These are phyloP conservation scores for Eucalyptus polybractea DNA, from an alignment of 345 rosid genomes.

Conservation along the genomic window DNA sequence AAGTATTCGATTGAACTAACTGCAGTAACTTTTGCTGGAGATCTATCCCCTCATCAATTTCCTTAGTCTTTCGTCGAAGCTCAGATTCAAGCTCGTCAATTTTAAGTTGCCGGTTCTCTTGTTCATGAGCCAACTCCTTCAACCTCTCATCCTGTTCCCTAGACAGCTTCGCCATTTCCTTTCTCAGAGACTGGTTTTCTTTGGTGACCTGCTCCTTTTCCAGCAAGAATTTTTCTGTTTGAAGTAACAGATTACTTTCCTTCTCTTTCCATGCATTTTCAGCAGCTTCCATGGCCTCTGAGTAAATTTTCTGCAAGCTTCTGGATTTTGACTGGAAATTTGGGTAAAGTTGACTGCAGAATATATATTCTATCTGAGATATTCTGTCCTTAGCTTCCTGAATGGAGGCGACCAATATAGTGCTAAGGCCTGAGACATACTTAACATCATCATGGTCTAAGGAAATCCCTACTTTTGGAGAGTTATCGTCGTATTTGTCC, in stretches of 20 bases:
- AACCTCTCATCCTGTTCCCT: slow-evolving; percentile 10
- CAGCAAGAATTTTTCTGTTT: slow-evolving; percentile 33
- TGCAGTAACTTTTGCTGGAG: slow-evolving; percentile 21
- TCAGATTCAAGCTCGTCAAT: slow-evolving; percentile 20
- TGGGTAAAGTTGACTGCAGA: slow-evolving; percentile 79
- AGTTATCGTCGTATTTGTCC: background rate
- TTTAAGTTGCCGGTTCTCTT: slow-evolving; percentile 8
- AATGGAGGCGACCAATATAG: slow-evolving; percentile 74
- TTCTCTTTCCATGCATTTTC: slow-evolving; percentile 45
- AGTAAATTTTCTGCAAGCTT: slow-evolving; percentile 32
- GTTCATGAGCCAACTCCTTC: background rate
- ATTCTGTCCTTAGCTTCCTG: slow-evolving; percentile 86
- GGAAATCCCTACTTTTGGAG: slow-evolving; percentile 6
- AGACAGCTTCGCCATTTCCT: slow-evolving; percentile 22
- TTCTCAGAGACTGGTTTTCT: slow-evolving; percentile 24
- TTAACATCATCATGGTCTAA: slow-evolving; percentile 33
- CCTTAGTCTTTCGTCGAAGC: slow-evolving; percentile 20
- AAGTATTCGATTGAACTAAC: slow-evolving; percentile 26
- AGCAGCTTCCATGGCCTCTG: slow-evolving; percentile 39
- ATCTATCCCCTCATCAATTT: slow-evolving; percentile 31
- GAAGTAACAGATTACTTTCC: slow-evolving; percentile 27
- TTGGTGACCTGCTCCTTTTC: slow-evolving; percentile 26
- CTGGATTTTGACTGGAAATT: slow-evolving; percentile 43
- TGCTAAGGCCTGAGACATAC: slow-evolving; percentile 52
- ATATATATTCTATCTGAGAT: slow-evolving; percentile 85